phyloP scores from a whole-genome alignment of 1,139 yeast genomes.

The Debaryomyces coudertii region DNA sequence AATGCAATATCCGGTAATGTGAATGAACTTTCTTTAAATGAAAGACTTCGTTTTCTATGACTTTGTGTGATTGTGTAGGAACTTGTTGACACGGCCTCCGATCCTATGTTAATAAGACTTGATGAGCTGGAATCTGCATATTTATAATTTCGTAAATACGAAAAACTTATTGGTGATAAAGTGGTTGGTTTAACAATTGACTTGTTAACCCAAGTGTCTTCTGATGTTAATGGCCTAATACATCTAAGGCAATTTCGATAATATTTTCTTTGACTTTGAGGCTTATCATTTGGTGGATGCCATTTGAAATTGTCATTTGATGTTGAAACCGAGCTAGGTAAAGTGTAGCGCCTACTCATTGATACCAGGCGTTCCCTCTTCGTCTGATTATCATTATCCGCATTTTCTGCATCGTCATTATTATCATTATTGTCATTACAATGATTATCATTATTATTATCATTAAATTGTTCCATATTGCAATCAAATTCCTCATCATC shows the following conservation, averaged over 20 bases:
- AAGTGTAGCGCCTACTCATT: constrained; percentile 14
- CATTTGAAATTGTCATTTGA: constrained; percentile 40
- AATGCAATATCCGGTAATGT: constrained; percentile 34
- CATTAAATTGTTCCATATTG: constrained; percentile 25
- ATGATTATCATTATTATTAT: constrained; percentile 24
- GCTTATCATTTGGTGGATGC: constrained; percentile 46
- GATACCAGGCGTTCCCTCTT: constrained; percentile 2
- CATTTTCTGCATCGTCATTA: constrained; percentile 21
- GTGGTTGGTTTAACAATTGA: constrained; percentile 48
- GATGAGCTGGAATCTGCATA: constrained; percentile 18
- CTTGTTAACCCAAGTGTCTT: constrained; percentile 58
- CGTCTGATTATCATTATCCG: not conserved
- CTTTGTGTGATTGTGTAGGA: not conserved
- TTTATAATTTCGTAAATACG: constrained; percentile 31
- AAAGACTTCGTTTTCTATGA: constrained; percentile 19
- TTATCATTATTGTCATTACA: constrained; percentile 11
- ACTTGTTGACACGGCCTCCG: constrained; percentile 8
- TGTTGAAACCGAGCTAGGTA: constrained; percentile 10
- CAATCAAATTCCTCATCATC: constrained; percentile 39
- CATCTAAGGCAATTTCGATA: constrained; percentile 60
- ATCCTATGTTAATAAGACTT: constrained; percentile 24
- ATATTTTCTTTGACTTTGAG: constrained; percentile 45
- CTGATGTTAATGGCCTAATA: constrained; percentile 55
- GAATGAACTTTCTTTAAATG: constrained; percentile 22
- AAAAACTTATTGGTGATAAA: constrained; percentile 33